Percentiles rank a stretch among this genome's conserved stretches.
Conservation (phyloP, 2,329 filamentous ascomycete genomes). For the Fusarium goolgardi region DNA sequence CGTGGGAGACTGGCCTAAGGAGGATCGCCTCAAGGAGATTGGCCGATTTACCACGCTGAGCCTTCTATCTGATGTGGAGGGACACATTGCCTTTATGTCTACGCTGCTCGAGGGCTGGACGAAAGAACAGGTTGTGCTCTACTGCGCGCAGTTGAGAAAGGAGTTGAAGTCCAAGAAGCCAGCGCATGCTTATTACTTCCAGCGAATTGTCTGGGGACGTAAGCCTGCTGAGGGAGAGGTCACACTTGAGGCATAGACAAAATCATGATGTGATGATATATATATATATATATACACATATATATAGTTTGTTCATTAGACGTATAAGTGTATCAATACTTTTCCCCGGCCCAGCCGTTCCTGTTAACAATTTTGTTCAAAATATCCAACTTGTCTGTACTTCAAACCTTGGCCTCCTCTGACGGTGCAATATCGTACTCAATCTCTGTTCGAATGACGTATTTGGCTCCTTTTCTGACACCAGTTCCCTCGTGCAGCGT, state of each 20-base stretch:
- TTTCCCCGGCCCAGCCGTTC: slow-evolving; percentile 29
- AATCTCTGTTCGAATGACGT: slow-evolving; percentile 77
- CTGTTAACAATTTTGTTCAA: slow-evolving; percentile 8
- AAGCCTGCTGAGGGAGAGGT: slow-evolving; percentile 24
- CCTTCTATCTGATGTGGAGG: slow-evolving; percentile 52
- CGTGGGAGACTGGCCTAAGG: slow-evolving; percentile 38
- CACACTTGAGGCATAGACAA: not conserved
- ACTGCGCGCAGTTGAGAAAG: slow-evolving; percentile 50
- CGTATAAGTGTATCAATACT: slow-evolving; percentile 22
- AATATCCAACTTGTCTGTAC: slow-evolving; percentile 5
- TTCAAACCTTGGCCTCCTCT: slow-evolving; percentile 8
- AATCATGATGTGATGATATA: not conserved
- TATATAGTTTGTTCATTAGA: slow-evolving; percentile 17
- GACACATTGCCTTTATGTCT: slow-evolving; percentile 50
- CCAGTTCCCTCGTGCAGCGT: slow-evolving; percentile 77
- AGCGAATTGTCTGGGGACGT: slow-evolving; percentile 46
- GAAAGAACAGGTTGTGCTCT: slow-evolving; percentile 49
- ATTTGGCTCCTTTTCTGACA: slow-evolving; percentile 73
- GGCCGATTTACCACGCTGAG: slow-evolving; percentile 48
- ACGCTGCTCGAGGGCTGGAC: slow-evolving; percentile 53
- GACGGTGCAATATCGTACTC: slow-evolving; percentile 71
- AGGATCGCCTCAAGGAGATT: slow-evolving; percentile 34
- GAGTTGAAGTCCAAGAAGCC: slow-evolving; percentile 45
- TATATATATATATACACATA: too few relatives aligned
- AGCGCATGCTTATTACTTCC: slow-evolving; percentile 47